Evolutionary conservation across 176 grass and related monocot genomes (phyloP), one percentile per base, ranked within the genome.

Genomic region (Oryza officinalis): DNA sequence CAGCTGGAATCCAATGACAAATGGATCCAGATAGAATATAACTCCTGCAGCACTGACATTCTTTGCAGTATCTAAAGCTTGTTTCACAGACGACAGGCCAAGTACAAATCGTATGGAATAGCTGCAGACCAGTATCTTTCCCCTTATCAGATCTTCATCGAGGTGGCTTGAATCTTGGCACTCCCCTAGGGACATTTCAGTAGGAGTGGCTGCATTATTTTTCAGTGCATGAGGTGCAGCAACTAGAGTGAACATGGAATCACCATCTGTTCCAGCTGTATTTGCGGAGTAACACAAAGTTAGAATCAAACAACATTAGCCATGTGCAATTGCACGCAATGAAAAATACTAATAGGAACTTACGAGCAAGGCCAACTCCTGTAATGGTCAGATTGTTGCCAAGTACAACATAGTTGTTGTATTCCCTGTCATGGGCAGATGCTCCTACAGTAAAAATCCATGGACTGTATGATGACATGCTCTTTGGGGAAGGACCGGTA

Each of bases 361-460:
- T 94, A 99, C 96, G 69, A 71, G 96, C 93, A 82, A 99, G 93
- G 10, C 96, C 96, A 32, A 96, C 96, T 89, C 93, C 96, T 67
- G 84, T 44, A 90, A 99, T 95, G 31, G 93, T 96, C 60, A 87
- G 64, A 88, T 93, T 95, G 92, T 94, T 99, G 52, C 93, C 96
- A 38, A 99, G 96, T 50, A 96, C 83, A 85, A 96, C 68, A 64
- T 87, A 84, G 71, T 99, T 99, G 81, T 37, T 90, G 78, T 99
- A 99, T 59, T 89, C 92, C 78, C 96, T 95, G 57, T 99, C 96
- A 86, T 99, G 93, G 23, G 96, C 78, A 85, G 96, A 99, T 44
- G 96, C 96, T 67, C 96, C 96, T 57, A 99, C 91, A 52, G 93
- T 94, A 85, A 99, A 99, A 71, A 99, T 96, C 96, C 96, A 99